Evolutionary conservation across 2,329 filamentous ascomycete species (phyloP).

Genomic region (Colletotrichum liriopes): DNA sequence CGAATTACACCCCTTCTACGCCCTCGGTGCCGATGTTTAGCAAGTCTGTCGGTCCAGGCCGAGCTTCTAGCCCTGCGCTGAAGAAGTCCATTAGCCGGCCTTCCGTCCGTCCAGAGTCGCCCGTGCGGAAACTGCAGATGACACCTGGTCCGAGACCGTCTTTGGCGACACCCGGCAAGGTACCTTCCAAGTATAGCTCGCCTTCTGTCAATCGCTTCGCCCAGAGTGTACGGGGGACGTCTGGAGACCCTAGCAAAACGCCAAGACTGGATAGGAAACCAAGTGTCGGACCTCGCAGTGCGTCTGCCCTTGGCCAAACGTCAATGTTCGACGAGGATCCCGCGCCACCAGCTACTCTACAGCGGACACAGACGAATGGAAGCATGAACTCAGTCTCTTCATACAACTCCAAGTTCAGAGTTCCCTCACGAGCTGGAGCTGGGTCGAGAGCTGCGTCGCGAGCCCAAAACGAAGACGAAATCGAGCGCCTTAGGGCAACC

Average conservation of each 20-base stretch:
- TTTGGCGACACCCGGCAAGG: conserved; percentile 66
- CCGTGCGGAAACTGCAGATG: conserved; percentile 78
- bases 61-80: conserved; percentile 79
- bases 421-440: conserved; percentile 65
- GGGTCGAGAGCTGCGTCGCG: conserved; percentile 53
- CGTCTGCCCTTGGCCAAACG: conserved; percentile 69
- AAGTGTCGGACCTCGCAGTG: conserved; percentile 71
- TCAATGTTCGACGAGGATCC: conserved; percentile 72
- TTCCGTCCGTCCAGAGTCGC: conserved; percentile 92
- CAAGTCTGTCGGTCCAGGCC: conserved; percentile 83
- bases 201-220: conserved; percentile 75
- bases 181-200: conserved; percentile 73
- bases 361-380: conserved; percentile 68
- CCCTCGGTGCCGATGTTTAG: conserved; percentile 85
- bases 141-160: conserved; percentile 73
- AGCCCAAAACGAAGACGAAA: conserved; percentile 75
- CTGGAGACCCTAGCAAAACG: conserved; percentile 74
- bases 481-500: conserved; percentile 80
- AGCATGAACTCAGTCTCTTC: conserved; percentile 70
- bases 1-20: conserved; percentile 75
- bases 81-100: conserved; percentile 75
- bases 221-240: conserved; percentile 74
- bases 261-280: conserved; percentile 64
- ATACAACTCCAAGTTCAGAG: conserved; percentile 67
- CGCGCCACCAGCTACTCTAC: conserved; percentile 65